Evolutionary conservation across 116 monocot species (phyloP).

Genomic region (Phalaenopsis hybrid): DNA sequence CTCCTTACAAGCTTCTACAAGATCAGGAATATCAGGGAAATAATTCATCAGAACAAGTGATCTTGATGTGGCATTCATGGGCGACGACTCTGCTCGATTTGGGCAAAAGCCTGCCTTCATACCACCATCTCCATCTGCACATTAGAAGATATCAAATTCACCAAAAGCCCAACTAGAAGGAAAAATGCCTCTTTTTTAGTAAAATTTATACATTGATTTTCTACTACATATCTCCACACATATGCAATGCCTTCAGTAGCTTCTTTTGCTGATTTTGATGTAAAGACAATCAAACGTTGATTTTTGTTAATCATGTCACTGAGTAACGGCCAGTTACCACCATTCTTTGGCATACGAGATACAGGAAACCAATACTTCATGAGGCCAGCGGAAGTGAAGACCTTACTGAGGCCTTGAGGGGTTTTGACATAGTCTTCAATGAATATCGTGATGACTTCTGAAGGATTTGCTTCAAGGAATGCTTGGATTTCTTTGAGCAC

Average conservation of each 20-base stretch:
- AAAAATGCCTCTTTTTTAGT: too few relatives aligned
- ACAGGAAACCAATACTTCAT: slow-evolving; percentile 69
- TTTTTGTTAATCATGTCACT: slow-evolving; percentile 63
- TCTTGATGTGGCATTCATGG: slow-evolving; percentile 47
- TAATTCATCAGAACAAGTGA: slow-evolving; percentile 80
- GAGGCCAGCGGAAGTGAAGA: slow-evolving; percentile 60
- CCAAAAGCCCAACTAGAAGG: neutral
- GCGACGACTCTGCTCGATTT: slow-evolving; percentile 60
- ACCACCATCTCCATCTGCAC: slow-evolving; percentile 66
- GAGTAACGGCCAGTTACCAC: slow-evolving; percentile 67
- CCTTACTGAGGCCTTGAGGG: slow-evolving; percentile 43
- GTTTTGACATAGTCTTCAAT: slow-evolving; percentile 71
- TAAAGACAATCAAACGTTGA: slow-evolving; percentile 74
- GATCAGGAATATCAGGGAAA: slow-evolving; percentile 35
- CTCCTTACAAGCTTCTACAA: slow-evolving; percentile 14
- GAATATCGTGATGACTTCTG: slow-evolving; percentile 62
- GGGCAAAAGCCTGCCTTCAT: slow-evolving; percentile 54
- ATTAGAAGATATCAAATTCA: neutral
- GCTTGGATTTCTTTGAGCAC: slow-evolving; percentile 54
- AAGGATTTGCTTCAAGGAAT: slow-evolving; percentile 64
- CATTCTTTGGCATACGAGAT: slow-evolving; percentile 64
- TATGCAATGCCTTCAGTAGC: slow-evolving; percentile 81
- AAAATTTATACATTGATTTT: slow-evolving; percentile 62
- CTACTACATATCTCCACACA: slow-evolving; percentile 79
- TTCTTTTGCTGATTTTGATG: slow-evolving; percentile 70